Evolutionary conservation across 192 early-diverging fungal species (phyloP), one percentile per base, ranked within the genome.

Genomic region (Backusella tuberculispora): DNA sequence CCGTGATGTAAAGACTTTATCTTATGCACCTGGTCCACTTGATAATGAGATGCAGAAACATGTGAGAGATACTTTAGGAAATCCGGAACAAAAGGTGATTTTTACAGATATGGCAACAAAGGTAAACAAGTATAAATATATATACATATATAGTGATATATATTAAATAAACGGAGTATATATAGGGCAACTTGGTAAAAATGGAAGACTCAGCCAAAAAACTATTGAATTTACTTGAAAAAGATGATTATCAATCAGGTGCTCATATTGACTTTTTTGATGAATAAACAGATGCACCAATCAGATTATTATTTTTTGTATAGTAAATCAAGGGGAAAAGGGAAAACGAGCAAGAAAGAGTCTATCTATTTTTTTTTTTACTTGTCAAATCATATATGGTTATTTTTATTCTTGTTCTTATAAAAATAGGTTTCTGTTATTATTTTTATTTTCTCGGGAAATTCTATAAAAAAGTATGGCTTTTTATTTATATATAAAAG

Each of bases 21-120:
- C 84, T 73, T 97, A 97, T 82, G 93, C 95, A 3, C 95, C 95
- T 2, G 95, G 95, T 14, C 95, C 95, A 40, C 79, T 97, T 66
- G 93, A 95, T 53, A 93, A 91, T 63, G 85, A 90, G 42, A 95
- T 96, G 95, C 94, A 96, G 81, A 77, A 80, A 1, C 74, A 84
- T 41, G 93, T 96, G 41, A 88, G 95, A 21, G 76, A 85, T 26
- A 88, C 85, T 6, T 80, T 97, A 38, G 90, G 88, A 5, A 90
- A 92, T 66, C 66, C 74, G 5, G 90, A 88, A 47, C 90, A 95
- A 71, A 84, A 83, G 12, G 42, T 84, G 19, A 69, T 90, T 19
- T 97, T 88, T 76, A 80, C 78, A 13, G 71, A 84, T 24, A 89
- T 95, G 91, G 88, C 92, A 66, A 72, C 81, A 12, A 79, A 91